Conservation (phyloP, 139 green algal species). For the Chlamydomonas schloesseri region DNA sequence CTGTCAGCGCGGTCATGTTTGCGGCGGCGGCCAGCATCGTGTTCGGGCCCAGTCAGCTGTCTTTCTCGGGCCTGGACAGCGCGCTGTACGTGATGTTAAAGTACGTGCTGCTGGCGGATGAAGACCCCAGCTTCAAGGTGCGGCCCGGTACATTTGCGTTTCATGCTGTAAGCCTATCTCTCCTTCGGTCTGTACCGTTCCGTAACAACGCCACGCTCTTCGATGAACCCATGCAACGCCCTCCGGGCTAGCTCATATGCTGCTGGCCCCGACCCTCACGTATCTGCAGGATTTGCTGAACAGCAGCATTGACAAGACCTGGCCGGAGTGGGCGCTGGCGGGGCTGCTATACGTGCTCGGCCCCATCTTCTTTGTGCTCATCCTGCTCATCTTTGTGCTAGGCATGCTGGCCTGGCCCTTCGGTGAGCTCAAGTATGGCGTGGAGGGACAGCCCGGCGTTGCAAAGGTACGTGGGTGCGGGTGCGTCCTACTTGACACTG, state of each 20-base stretch:
- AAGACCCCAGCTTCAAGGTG: not conserved
- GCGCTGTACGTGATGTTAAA: constrained; percentile 1
- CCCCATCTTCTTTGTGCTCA: constrained; percentile 29
- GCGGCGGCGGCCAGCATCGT: not conserved
- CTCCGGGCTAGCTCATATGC: too few species aligned
- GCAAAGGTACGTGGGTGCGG: not conserved
- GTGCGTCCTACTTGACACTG: not conserved
- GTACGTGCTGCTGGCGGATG: constrained; percentile 11
- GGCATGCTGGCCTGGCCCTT: constrained; percentile 14
- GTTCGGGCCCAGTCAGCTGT: constrained; percentile 7
- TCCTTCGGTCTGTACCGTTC: too few species aligned
- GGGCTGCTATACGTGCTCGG: not conserved
- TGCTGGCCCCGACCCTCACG: too few species aligned
- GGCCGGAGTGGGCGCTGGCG: not conserved
- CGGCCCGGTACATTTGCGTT: too few species aligned
- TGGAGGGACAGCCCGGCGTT: not conserved
- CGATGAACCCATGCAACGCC: too few species aligned
- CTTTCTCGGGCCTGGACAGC: not conserved
- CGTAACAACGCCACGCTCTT: too few species aligned
- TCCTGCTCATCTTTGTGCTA: constrained; percentile 32
- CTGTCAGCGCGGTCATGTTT: constrained; percentile 18
- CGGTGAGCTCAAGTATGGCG: not conserved
- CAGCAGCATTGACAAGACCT: not conserved
- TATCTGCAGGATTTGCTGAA: not conserved
- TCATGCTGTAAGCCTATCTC: too few species aligned